phyloP scores from a whole-genome alignment of 352 stramenopile genomes.

The Pythium rishiriense region DNA sequence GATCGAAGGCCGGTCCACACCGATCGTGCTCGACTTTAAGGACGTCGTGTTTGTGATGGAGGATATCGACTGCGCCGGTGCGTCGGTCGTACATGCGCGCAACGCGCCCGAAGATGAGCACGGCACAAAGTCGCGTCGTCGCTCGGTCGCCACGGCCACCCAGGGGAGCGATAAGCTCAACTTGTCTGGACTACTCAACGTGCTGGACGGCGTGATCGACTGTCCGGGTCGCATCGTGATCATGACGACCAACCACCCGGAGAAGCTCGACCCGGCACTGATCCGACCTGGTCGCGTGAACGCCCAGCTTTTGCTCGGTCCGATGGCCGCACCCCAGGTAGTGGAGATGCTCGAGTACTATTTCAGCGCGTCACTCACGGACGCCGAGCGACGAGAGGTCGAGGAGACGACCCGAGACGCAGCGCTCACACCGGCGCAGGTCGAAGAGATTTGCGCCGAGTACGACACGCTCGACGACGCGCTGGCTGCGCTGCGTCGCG shows the following conservation, averaged over 20 bases:
- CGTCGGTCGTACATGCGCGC: too few species aligned
- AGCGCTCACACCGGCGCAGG: conserved; percentile 35
- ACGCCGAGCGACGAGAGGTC: too few species aligned
- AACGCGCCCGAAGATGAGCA: too few species aligned
- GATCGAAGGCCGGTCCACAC: conserved; percentile 41
- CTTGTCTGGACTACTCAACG: conserved; percentile 74
- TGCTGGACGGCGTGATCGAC: conserved; percentile 84
- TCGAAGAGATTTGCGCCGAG: conserved; percentile 42
- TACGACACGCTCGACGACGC: conserved; percentile 31
- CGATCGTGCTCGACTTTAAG: conserved; percentile 48
- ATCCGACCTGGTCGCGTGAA: conserved; percentile 54
- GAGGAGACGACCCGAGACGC: too few species aligned
- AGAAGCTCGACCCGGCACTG: conserved; percentile 75
- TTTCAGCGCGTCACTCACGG: conserved; percentile 24
- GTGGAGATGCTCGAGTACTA: conserved; percentile 55
- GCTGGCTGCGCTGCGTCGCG: too few species aligned
- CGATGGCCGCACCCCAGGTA: conserved; percentile 31
- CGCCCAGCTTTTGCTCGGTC: conserved; percentile 51
- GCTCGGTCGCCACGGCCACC: conserved; percentile 31
- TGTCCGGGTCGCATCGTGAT: conserved; percentile 79
- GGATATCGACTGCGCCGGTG: conserved; percentile 74
- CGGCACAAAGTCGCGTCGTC: too few species aligned
- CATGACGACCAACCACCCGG: conserved; percentile 89
- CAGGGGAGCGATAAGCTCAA: conserved; percentile 42
- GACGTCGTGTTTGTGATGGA: conserved; percentile 83